phyloP scores from a whole-genome alignment of 2,329 filamentous ascomycete genomes.

The Hymenoscyphus fructigenus region DNA sequence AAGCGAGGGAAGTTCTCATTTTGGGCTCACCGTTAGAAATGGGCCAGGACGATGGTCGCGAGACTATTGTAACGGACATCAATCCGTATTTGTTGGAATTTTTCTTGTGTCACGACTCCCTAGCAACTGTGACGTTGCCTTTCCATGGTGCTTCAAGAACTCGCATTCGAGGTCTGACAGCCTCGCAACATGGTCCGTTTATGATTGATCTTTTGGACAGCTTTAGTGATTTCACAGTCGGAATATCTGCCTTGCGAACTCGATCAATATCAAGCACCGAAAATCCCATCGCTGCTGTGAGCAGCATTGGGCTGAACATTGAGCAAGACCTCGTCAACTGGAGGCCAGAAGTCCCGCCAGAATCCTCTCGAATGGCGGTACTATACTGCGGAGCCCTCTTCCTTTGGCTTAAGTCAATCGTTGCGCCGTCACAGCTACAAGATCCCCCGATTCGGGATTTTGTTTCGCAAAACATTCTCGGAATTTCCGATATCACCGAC shows the following conservation, averaged over 20 bases:
- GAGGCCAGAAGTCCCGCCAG: slow-evolving; percentile 7
- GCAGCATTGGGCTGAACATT: slow-evolving; percentile 18
- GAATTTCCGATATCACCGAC: slow-evolving; percentile 20
- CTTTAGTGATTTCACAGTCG: slow-evolving; percentile 21
- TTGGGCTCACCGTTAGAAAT: slow-evolving; percentile 11
- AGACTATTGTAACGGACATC: slow-evolving; percentile 16
- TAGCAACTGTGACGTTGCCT: slow-evolving; percentile 24
- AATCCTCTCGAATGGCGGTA: slow-evolving; percentile 14
- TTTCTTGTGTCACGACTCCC: slow-evolving; percentile 26
- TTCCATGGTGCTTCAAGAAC: slow-evolving; percentile 6
- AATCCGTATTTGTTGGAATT: slow-evolving; percentile 28
- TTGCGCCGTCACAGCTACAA: slow-evolving; percentile 14
- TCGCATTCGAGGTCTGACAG: slow-evolving; percentile 7
- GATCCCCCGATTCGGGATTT: slow-evolving; percentile 17
- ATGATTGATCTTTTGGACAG: slow-evolving; percentile 23
- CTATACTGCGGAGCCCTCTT: slow-evolving; percentile 24
- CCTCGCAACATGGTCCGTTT: slow-evolving; percentile 6
- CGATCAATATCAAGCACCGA: slow-evolving; percentile 8
- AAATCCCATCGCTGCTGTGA: slow-evolving; percentile 8
- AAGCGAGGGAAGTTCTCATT: slow-evolving; percentile 18
- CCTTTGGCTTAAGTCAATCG: slow-evolving; percentile 27
- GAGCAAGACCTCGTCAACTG: slow-evolving; percentile 23
- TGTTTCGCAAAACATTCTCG: slow-evolving; percentile 13
- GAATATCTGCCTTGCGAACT: slow-evolving; percentile 22
- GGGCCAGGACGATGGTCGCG: not conserved